Percentiles rank a stretch among this genome's conserved stretches.
phyloP scores from a whole-genome alignment of 768 basidiomycete species.

The Tubosaeta brunneosetosa region DNA sequence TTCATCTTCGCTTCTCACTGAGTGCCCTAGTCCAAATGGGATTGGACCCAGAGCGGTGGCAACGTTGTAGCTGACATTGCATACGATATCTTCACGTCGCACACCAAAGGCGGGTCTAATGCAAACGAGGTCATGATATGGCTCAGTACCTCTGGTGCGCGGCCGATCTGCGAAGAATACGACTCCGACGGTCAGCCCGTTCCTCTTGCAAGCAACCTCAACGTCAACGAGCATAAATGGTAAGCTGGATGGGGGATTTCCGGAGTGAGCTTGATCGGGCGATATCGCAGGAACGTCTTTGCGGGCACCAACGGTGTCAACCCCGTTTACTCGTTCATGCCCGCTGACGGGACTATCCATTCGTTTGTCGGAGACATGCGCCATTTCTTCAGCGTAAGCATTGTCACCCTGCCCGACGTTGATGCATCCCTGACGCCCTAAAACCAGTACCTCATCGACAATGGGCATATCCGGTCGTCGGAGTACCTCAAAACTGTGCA shows the following conservation, averaged over 20 bases:
- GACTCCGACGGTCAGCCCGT: slow-evolving; percentile 41
- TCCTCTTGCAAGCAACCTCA: slow-evolving; percentile 39
- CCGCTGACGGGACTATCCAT: slow-evolving; percentile 25
- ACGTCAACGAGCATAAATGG: slow-evolving; percentile 50
- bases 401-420: neutral
- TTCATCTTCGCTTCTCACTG: neutral
- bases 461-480: slow-evolving; percentile 41
- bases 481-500: slow-evolving; percentile 58
- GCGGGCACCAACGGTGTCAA: slow-evolving; percentile 51
- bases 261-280: neutral
- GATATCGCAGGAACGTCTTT: slow-evolving; percentile 47
- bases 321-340: slow-evolving; percentile 48
- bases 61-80: slow-evolving; percentile 52
- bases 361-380: slow-evolving; percentile 54
- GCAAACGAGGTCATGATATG: slow-evolving; percentile 57
- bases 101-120: slow-evolving; percentile 42
- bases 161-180: slow-evolving; percentile 52
- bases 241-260: slow-evolving; percentile 12
- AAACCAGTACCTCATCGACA: slow-evolving; percentile 46
- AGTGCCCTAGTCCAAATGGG: slow-evolving; percentile 44
- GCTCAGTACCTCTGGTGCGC: slow-evolving; percentile 55
- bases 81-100: slow-evolving; percentile 62
- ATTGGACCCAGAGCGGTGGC: slow-evolving; percentile 46
- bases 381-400: slow-evolving; percentile 44
- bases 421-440: neutral